Evolutionary conservation across 2,329 filamentous ascomycete genomes (phyloP), one percentile per base, ranked within the genome.

Genomic region (Grosmannia serpens): DNA sequence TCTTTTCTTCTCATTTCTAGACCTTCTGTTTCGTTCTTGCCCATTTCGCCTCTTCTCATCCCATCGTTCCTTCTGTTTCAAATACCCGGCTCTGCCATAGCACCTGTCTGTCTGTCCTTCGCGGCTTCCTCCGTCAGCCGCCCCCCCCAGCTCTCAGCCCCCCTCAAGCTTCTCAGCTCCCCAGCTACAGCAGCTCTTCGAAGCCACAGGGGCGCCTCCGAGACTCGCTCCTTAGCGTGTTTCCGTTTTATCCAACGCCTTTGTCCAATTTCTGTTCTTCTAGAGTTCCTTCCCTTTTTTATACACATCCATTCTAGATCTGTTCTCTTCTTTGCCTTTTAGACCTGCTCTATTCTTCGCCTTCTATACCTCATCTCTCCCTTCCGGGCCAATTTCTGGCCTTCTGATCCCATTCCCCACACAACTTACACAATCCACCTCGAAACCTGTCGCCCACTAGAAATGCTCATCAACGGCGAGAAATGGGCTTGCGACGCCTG

Each of bases 401-500:
- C n/a, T 22, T 44, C 26, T 9, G 24, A 54, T 27, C 53, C 22
- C 53, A 44, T 54, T 47, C 53, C 53, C 54, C 54, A 44, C 54
- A n/a, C 38, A 44, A 26, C 52, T 46, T 50, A 53, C 53, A 46
- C 55, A n/a, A 8, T n/a, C 20, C 33, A 46, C 33, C 51, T 13
- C 26, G 31, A 9, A 26, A 2, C 9, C 38, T 33, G 8, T 26
- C 26, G n/a, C 15, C n/a, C 17, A 26, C 20, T 26, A 26, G 74
- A 67, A 62, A 91, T 91, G 88, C 80, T 91, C 72, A 88, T 91
- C 73, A 86, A 96, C 80, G 92, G 92, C 74, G 90, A 96, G 79
- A 97, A 97, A 80, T 97, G 84, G 79, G 92, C 92, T 75, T 97
- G 92, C 80, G 89, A 95, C 77, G 91, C 91, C 76, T 99, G 94